These are phyloP conservation scores for Yamadazyma phyllophila DNA, from an alignment of 805 yeast species.

Conservation along the genomic window DNA sequence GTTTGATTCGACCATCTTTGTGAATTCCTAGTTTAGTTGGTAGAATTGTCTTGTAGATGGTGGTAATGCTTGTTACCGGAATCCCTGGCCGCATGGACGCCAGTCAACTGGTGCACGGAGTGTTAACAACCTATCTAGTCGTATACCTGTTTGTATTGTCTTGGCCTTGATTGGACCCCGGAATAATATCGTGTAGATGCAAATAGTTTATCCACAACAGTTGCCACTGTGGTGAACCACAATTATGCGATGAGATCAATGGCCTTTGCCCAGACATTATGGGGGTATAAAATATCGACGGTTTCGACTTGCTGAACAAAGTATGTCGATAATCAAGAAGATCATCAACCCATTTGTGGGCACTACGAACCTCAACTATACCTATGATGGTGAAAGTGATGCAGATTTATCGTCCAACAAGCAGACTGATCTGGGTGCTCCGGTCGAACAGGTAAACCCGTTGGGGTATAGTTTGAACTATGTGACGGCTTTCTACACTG, in stretches of 20 bases:
- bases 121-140: no score
- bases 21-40: no score
- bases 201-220: neutral
- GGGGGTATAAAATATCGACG: neutral
- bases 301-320: neutral
- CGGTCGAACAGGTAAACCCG: constrained; percentile 39
- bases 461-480: constrained; percentile 46
- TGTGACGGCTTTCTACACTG: constrained; percentile 56
- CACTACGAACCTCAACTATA: neutral
- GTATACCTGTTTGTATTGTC: no score
- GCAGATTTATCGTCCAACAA: constrained; percentile 4
- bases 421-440: constrained; percentile 34
- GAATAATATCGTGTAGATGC: no score
- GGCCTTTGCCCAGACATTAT: neutral
- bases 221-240: neutral
- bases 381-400: constrained; percentile 1
- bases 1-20: no score
- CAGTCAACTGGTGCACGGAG: no score
- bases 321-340: neutral
- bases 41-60: no score
- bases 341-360: neutral
- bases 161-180: no score
- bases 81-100: no score
- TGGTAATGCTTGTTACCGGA: no score
- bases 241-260: neutral